Base-by-base conservation (phyloP, 2,329 filamentous ascomycete species). In the Talaromyces piceae region DNA sequence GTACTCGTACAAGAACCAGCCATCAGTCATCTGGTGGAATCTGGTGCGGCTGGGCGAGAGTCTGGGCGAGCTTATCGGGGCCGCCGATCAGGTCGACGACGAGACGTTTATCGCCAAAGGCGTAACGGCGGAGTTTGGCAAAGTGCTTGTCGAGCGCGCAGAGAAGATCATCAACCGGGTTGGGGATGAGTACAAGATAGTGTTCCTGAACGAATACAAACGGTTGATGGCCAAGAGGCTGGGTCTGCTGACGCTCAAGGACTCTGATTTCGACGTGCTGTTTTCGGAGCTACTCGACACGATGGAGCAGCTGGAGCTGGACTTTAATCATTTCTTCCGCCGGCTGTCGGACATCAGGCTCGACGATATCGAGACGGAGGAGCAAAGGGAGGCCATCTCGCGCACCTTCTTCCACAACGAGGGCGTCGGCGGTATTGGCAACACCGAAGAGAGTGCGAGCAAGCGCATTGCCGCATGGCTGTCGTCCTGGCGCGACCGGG, bases 1-100 rank as follows among this genome's bases (percentile, higher is more conserved):
- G 44, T 98, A 98, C 67, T 84, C 83, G 58, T 98, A 97, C 74
- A 84, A 85, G 58, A 95, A 95, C 66, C 93, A 98, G 65, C 91
- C 93, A 0, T 91, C 85, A 41, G 87, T 98, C 52, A 93, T 98
- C 63, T 98, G 93, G 93, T 98, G 93, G 93, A 97, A 97, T 62
- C 77, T 97, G 0, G 89, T 96, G 1, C 83, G 93, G 1, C 79
- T 98, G 0, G 93, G 90, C 52, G 93, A 98, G 71, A 81, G 87
- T 0, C 66, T 98, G 0, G 93, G 89, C 18, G 93, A 97, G 69
- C 76, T 95, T 1, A 82, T 98, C 51, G 93, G 91, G 16, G 81
- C 86, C 0, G 91, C 87, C 0, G 70, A 77, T 1, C 73, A 76
- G 31, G 83, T 91, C 27, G 91, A 98, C 61, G 79, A 85, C 9